Evolutionary conservation across 176 grass and related monocot genomes (phyloP), one percentile per base, ranked within the genome.

Genomic region (Ensete glaucum): DNA sequence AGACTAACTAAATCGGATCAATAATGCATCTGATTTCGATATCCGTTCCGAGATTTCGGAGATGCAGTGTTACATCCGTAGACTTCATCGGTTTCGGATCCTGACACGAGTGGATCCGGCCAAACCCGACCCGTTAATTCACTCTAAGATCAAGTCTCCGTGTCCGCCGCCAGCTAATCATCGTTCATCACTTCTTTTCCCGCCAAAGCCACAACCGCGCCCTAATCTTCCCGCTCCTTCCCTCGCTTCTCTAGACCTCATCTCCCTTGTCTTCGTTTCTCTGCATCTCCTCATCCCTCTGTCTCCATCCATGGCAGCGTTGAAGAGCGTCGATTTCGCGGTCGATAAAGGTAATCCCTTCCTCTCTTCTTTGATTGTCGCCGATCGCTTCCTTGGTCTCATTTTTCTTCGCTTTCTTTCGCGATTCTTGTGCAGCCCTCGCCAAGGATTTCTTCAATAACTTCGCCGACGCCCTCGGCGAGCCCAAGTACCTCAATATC

Each of bases 401-500:
- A 50, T 16, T 77, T 69, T 52, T 48, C 21, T 71, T 53, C 9
- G 59, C 1, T 54, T 50, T 29, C 34, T 75, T 54, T 49, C 7
- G 48, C 34, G 77, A 3, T 52, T 52, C 3, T 52, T 11, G 8
- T 62, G 53, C 86, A 99, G 96, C 83, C 20, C 86, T 87, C 58
- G 91, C 91, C 22, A 99, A 99, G 81, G 91, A 99, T 76, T 99
- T 99, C 86, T 78, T 99, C 10, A 77, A 69, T 75, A 99, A 91
- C 60, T 94, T 88, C 73, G 62, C 91, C 0, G 86, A 81, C 34
- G 84, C 85, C 1, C 69, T 81, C 53, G 91, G 91, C 22, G 90
- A 99, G 71, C 78, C 96, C 63, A 99, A 99, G 76, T 99, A 99
- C 83, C 72, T 91, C 29, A 89, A 88, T 11, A 76, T 94, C 76